Base-by-base conservation (phyloP, 2,329 filamentous ascomycete species). In the Cytospora chrysosperma region DNA sequence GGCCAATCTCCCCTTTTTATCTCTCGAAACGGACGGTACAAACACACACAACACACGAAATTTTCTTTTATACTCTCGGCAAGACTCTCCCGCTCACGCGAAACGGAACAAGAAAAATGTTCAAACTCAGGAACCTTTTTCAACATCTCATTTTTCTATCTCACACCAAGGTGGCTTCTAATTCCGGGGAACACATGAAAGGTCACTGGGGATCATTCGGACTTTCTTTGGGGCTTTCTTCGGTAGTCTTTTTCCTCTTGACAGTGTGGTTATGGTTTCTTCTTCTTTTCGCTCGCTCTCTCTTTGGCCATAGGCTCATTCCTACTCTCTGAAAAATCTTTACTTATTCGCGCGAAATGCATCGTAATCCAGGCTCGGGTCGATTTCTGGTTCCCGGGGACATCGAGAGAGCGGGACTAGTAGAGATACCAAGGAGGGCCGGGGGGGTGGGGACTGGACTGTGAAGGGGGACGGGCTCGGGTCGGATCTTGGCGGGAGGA, bases 61-160 rank as follows among this genome's bases (percentile, higher is more conserved):
- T 40, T 66, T 55, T 64, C 61, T 52, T 64, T 64, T 59, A 55
- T 64, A 66, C 64, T 69, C 70, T 69, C 71, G 54, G 54, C 47
- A 65, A 66, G 64, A 66, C 62, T 54, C 57, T 58, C 65, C 67
- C 72, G 72, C 72, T 73, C 72, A 72, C 72, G 72, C 72, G 70
- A 72, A 70, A 54, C 59, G 63, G 52, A 65, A 47, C 40, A 54
- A 28, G 26, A 19, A 55, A 30, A 60, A 59, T 37, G 63, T 61
- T 61, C 63, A 63, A 60, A 60, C 57, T 15, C 68, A 53, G 34
- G 34, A 24, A 28, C 58, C 12, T 12, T 24, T 10, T 47, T 5
- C 28, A n/a, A 43, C 51, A 26, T 55, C 51, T 61, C 51, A n/a
- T n/a, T 55, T 32, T 30, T 54, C 50, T 47, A 40, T n/a, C 26